Base-by-base conservation (phyloP, 164 flowering plant genomes). In the Houttuynia cordata region DNA sequence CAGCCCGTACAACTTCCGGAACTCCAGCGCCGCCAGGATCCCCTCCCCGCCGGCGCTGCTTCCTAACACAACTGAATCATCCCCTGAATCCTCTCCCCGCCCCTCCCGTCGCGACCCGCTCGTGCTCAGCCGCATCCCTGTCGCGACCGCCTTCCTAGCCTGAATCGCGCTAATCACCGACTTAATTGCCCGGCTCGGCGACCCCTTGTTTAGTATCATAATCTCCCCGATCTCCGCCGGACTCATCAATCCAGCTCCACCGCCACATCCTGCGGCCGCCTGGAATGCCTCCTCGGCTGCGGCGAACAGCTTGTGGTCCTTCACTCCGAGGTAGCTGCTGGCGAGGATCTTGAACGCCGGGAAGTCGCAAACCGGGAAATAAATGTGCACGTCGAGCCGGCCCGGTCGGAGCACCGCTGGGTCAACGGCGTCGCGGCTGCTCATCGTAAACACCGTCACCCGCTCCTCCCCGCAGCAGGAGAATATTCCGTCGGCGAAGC, bases 151-250 rank as follows among this genome's bases (percentile, higher is more conserved):
- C 20, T 67, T 58, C 53, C 66, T 72, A 8, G 64, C 66, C 53
- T 89, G 95, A 61, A 86, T 54, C 1, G 93, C 88, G 3, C 73
- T 66, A 24, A 91, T 83, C 5, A 88, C 85, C 10, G 88, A 66
- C 60, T 83, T 91, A 60, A 91, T 18, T 1, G 97, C 97, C 58
- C 97, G 80, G 51, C 75, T 86, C 20, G 97, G 88, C 0, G 96
- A 88, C 58, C 64, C 68, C 61, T 90, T 77, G 63, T 88, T 84
- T 24, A 84, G 79, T 0, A 84, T 81, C 90, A 91, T 80, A 50
- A 91, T 75, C 71, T 84, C 96, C 0, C 96, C 84, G 63, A 91
- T 81, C 71, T 91, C 90, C 5, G 94, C 96, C 49, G 81, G 93
- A 17, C 83, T 82, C 60, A 88, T 34, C 49, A 30, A 6, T 6